Percentiles rank a stretch among this genome's conserved stretches.
These are phyloP conservation scores for Pseudozyma pruni DNA, from an alignment of 1,284 basidiomycete genomes.

Conservation along the genomic window DNA sequence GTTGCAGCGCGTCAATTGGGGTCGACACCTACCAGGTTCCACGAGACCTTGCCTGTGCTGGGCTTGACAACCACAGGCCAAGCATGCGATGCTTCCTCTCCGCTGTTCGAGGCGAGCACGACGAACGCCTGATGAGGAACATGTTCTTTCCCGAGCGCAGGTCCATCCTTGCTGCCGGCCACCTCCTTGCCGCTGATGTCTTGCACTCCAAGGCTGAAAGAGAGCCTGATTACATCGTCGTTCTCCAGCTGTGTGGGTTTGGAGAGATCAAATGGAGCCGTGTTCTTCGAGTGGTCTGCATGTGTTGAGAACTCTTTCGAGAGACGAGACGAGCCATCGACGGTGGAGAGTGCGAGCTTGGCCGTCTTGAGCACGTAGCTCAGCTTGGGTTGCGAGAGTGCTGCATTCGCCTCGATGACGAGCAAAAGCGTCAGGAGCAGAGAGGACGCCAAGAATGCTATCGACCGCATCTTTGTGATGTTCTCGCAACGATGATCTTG, in stretches of 20 bases:
- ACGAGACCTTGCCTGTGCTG: conserved; percentile 43
- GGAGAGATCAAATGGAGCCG: conserved; percentile 29
- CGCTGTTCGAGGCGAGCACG: conserved; percentile 32
- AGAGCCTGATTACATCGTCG: conserved; percentile 50
- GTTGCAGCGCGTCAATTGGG: neutral
- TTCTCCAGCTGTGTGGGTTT: conserved; percentile 41
- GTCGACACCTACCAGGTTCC: conserved; percentile 41
- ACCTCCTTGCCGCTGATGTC: conserved; percentile 16
- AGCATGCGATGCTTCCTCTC: conserved; percentile 15
- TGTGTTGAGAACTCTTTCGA: conserved; percentile 39
- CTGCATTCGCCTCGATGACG: conserved; percentile 22
- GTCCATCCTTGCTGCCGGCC: conserved; percentile 20
- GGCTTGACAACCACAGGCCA: conserved; percentile 50
- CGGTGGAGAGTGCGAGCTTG: conserved; percentile 45
- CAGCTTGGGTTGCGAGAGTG: conserved; percentile 37
- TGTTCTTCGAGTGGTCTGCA: conserved; percentile 30
- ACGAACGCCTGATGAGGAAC: conserved; percentile 51
- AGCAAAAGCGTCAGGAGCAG: conserved; percentile 21
- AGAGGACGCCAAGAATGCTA: conserved; percentile 6
- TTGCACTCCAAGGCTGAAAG: conserved; percentile 39
- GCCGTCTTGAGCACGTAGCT: conserved; percentile 46
- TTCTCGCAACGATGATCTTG: neutral
- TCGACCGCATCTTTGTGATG: conserved; percentile 24
- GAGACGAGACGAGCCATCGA: conserved; percentile 48
- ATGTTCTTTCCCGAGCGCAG: conserved; percentile 36